Evolutionary conservation across 2,329 filamentous ascomycete genomes (phyloP), one percentile per base, ranked within the genome.

Genomic region (Neocucurbitaria cava): DNA sequence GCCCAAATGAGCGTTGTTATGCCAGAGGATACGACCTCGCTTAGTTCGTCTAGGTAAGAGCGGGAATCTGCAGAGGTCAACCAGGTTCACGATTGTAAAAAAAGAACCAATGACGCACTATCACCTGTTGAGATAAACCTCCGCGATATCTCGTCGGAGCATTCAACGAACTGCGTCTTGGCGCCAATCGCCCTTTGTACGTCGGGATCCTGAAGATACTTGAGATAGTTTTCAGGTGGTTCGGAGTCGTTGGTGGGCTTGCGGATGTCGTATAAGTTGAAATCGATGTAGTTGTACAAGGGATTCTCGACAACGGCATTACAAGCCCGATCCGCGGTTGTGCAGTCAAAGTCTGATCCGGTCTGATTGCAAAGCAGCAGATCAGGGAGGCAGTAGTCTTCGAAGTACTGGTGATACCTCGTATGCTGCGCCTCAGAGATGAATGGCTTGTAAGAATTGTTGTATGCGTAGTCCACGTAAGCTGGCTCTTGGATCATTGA

Each of bases 231-330:
- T 0, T 64, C 58, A 56, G 82, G 80, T 1, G 85, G 85, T 66
- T 87, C 86, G 0, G 83, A 82, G 64, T 86, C 81, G 0, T 81
- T 79, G 0, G 54, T 62, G 0, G 83, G 74, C 62, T 86, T 82
- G 40, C 84, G 79, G 50, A 86, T 78, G 58, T 87, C 85, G 69
- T 86, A 86, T 52, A 83, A 78, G 71, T 86, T 81, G 48, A 84
- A 80, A 3, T 77, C 76, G 0, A 80, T 71, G 44, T 79, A 76
- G 24, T 65, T 67, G 61, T 82, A 79, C 39, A 82, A 80, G 2
- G 83, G 64, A 5, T 52, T 59, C 59, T 86, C 82, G 1, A 87
- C 81, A 11, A 83, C 70, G 44, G 74, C 53, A 33, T 74, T 76
- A 71, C 84, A 87, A 66, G 82, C 84, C 46, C 67, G 74, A 66